Percentiles rank a stretch among this genome's conserved stretches.
Conservation (phyloP, 441 rosid genomes). For the Pelargonium cotyledonis region DNA sequence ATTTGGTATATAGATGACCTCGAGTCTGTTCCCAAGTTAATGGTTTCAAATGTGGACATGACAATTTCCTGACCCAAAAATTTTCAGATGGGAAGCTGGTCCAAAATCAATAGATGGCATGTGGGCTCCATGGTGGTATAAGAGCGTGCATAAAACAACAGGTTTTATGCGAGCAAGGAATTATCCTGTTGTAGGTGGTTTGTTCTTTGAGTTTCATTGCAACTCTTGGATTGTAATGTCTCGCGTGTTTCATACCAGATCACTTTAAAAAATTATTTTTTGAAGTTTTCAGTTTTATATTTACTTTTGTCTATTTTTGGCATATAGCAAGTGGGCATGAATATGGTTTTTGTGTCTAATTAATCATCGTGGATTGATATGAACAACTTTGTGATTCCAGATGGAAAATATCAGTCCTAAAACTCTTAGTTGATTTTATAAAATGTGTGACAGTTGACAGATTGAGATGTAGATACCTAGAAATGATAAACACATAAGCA, state of each 20-base stretch:
- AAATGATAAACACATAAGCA: not conserved
- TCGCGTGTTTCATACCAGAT: not conserved
- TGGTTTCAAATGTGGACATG: conserved; percentile 1
- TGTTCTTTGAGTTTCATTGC: conserved; percentile 15
- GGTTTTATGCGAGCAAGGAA: conserved; percentile 39
- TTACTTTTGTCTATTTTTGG: no score
- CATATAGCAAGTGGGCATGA: no score
- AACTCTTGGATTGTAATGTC: not conserved
- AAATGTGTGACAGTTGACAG: not conserved
- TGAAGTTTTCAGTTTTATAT: no score
- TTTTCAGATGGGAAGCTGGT: conserved; percentile 77
- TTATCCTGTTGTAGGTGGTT: conserved; percentile 43
- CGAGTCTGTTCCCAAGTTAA: not conserved
- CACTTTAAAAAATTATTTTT: not conserved
- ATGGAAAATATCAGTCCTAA: no score
- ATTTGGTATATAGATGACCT: not conserved
- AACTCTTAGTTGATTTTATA: not conserved
- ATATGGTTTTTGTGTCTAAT: no score
- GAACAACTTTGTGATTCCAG: no score
- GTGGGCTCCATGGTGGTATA: conserved; percentile 92
- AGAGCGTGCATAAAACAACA: conserved; percentile 55
- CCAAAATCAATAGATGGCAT: conserved; percentile 68
- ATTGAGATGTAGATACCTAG: not conserved
- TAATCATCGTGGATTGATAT: no score
- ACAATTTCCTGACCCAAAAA: conserved; percentile 10